Base-by-base conservation (phyloP, 768 basidiomycete genomes). In the Trametes maxima region DNA sequence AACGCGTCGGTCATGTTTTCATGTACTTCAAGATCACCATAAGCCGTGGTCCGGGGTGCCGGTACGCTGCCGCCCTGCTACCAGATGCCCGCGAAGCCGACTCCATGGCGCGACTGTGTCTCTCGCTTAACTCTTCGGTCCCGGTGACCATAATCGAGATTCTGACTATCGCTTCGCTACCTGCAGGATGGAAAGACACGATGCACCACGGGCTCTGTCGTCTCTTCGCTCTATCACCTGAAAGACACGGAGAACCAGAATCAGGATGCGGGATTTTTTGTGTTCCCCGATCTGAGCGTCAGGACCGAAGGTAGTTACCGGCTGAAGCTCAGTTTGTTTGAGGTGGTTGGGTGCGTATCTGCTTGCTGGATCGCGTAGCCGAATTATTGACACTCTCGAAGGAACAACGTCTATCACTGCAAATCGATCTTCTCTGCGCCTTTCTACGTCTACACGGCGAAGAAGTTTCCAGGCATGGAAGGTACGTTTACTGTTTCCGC, bases 391-490 rank as follows among this genome's bases (percentile, higher is more conserved):
- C 42, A 13, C 3, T 52, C 53, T 43, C 53, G 48, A 73, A 92
- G 91, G 14, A 87, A 88, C 67, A 89, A 88, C 61, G 93, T 96
- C 39, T 88, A 87, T 43, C 94, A 95, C 71, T 95, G 94, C 78
- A 92, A 92, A 69, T 90, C 89, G 0, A 93, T 94, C 59, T 90
- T 88, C 74, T 94, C 93, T 0, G 84, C 87, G 1, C 85, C 91
- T 0, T 98, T 98, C 75, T 94, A 95, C 64, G 95, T 97, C 12
- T 97, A 94, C 73, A 94, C 94, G 0, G 92, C 94, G 16, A 97
- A 97, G 82, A 94, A 95, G 75, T 97, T 96, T 71, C 94, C 95
- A 0, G 94, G 95, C 24, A 95, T 95, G 92, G 92, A 94, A 80
- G 89, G 94, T 92, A 65, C 24, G 85, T 75, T 6, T 25, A 6